Base-by-base conservation (phyloP, 2,329 filamentous ascomycete species). In the Arthroderma sp. region DNA sequence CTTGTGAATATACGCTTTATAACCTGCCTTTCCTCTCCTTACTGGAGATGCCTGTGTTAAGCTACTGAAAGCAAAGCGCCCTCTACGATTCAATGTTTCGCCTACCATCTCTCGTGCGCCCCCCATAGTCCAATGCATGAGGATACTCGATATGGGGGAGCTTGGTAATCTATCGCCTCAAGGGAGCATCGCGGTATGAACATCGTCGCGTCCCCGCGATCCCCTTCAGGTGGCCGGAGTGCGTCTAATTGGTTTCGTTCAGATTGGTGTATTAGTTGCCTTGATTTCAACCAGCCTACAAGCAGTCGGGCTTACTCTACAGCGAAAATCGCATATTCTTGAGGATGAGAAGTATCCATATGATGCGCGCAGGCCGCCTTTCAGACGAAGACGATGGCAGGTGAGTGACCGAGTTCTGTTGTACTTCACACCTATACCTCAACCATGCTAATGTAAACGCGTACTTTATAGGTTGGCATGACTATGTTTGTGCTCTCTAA, bases 291-390 rank as follows among this genome's bases (percentile, higher is more conserved):
- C 91, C 48, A 91, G 87, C 62, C 78, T 96, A 27, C 91, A 98
- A 65, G 94, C 88, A 63, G 73, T 98, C 56, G 91, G 91, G 53
- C 75, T 98, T 52, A 98, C 91, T 30, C 75, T 98, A 28, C 91
- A 98, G 68, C 86, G 91, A 62, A 96, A 98, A 68, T 96, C 91
- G 51, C 91, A 98, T 68, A 82, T 98, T 54, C 80, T 96, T 59
- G 91, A 98, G 70, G 91, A 98, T 68, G 86, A 93, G 69, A 94
- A 94, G 65, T 77, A 79, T 42, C 71, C 74, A 29, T 82, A 86
- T 62, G 79, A 91, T 66, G 71, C 81, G 48, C 81, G 84, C 54
- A 75, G 89, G 50, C 89, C 91, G 38, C 86, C 91, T 4, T 93
- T 95, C 66, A 82, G 83, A 59, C 78, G 91, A 58, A 78, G 88